These are phyloP conservation scores for Aspergillus heteromorphus DNA, from an alignment of 495 filamentous ascomycete genomes.

Conservation along the genomic window DNA sequence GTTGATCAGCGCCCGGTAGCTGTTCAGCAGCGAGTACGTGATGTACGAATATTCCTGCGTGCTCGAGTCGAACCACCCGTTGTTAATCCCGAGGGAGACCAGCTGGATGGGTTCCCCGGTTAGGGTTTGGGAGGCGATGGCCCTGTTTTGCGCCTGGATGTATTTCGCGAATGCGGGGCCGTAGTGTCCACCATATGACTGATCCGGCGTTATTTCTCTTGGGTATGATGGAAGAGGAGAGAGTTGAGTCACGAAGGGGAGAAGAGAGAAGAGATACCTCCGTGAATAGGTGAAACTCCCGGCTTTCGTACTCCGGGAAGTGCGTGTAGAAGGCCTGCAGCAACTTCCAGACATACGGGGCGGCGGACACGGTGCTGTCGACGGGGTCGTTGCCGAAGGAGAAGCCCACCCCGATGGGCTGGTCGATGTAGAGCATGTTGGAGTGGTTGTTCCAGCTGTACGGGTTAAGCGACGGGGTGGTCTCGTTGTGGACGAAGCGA, in stretches of 20 bases:
- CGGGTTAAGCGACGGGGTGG: conserved; percentile 41
- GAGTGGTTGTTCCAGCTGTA: conserved; percentile 37
- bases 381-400: conserved; percentile 48
- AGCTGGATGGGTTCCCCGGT: conserved; percentile 45
- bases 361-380: conserved; percentile 45
- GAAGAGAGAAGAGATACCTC: conserved; percentile 9
- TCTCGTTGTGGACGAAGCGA: conserved; percentile 45
- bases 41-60: conserved; percentile 49
- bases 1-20: conserved; percentile 45
- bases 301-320: conserved; percentile 49
- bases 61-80: conserved; percentile 48
- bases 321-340: conserved; percentile 51
- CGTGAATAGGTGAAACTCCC: conserved; percentile 51
- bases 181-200: conserved; percentile 56
- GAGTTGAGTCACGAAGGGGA: neutral
- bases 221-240: too few species aligned
- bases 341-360: conserved; percentile 50
- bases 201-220: neutral
- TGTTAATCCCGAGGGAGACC: conserved; percentile 53
- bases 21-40: conserved; percentile 48
- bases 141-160: conserved; percentile 47
- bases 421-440: conserved; percentile 40
- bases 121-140: conserved; percentile 31
- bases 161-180: conserved; percentile 48
- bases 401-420: conserved; percentile 43